phyloP scores from a whole-genome alignment of 2,329 filamentous ascomycete species.

The Aspergillus tanneri region DNA sequence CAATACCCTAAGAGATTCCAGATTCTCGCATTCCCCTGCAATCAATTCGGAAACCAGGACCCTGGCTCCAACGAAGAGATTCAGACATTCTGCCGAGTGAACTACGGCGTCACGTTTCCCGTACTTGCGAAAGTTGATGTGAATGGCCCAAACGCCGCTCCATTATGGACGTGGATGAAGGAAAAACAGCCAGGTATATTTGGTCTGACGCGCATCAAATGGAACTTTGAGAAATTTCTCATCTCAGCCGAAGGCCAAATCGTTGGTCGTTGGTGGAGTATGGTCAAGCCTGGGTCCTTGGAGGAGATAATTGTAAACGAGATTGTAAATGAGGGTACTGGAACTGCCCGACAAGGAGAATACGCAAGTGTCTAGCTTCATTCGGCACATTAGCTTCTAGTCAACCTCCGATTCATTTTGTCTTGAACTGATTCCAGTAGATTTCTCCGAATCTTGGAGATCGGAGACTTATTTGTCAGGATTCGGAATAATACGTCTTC shows the following conservation, averaged over 20 bases:
- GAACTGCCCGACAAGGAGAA: no score
- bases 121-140: slow-evolving; percentile 90
- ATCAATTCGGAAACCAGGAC: slow-evolving; percentile 92
- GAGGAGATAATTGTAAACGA: slow-evolving; percentile 74
- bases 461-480: no score
- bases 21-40: slow-evolving; percentile 95
- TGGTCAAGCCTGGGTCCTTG: slow-evolving; percentile 78
- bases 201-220: slow-evolving; percentile 90
- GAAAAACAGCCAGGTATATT: slow-evolving; percentile 73
- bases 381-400: no score
- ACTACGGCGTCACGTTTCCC: slow-evolving; percentile 92
- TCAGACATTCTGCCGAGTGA: slow-evolving; percentile 81
- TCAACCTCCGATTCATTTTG: no score
- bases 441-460: no score
- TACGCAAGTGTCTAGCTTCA: no score
- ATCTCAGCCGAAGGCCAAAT: slow-evolving; percentile 83
- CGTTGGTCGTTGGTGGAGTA: slow-evolving; percentile 81
- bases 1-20: slow-evolving; percentile 73
- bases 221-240: slow-evolving; percentile 99
- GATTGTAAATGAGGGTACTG: no score
- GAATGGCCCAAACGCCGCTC: slow-evolving; percentile 79
- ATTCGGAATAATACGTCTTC: no score
- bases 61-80: slow-evolving; percentile 79
- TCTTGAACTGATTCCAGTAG: no score
- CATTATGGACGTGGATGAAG: slow-evolving; percentile 75